A percentile compares a stretch with the other conserved stretches of the same genome.
phyloP scores from a whole-genome alignment of 441 rosid genomes.

The Iberis amara region DNA sequence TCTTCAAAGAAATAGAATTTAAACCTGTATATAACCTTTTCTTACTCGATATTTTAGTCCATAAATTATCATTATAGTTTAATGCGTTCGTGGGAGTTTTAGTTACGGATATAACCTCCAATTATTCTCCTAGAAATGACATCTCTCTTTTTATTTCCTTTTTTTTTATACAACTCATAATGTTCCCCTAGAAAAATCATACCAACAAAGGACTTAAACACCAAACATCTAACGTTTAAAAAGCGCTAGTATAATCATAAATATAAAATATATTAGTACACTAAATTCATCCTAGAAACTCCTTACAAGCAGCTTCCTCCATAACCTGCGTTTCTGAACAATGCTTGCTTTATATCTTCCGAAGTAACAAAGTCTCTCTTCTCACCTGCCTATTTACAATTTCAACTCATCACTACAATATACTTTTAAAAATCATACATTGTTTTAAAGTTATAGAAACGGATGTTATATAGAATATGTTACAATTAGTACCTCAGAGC shows the following conservation, averaged over 20 bases:
- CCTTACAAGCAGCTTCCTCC: conserved; percentile 74
- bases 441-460: too few species aligned
- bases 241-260: background rate
- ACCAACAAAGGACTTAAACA: conserved; percentile 15
- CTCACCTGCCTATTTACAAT: conserved; percentile 38
- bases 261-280: conserved; percentile 13
- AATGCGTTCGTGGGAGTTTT: too few species aligned
- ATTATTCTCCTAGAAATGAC: background rate
- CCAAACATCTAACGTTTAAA: conserved; percentile 13
- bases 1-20: too few species aligned
- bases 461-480: conserved; percentile 1
- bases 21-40: background rate
- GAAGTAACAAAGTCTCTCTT: conserved; percentile 44
- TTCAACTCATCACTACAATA: background rate
- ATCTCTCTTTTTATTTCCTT: too few species aligned
- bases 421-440: too few species aligned
- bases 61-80: background rate
- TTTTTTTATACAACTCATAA: conserved; percentile 19
- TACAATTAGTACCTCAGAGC: conserved; percentile 55
- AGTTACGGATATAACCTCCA: background rate
- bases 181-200: conserved; percentile 7
- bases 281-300: background rate
- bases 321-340: conserved; percentile 82
- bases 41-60: background rate
- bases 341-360: conserved; percentile 81